phyloP scores from a whole-genome alignment of 208 protist genomes.

The Strigomonas galati region DNA sequence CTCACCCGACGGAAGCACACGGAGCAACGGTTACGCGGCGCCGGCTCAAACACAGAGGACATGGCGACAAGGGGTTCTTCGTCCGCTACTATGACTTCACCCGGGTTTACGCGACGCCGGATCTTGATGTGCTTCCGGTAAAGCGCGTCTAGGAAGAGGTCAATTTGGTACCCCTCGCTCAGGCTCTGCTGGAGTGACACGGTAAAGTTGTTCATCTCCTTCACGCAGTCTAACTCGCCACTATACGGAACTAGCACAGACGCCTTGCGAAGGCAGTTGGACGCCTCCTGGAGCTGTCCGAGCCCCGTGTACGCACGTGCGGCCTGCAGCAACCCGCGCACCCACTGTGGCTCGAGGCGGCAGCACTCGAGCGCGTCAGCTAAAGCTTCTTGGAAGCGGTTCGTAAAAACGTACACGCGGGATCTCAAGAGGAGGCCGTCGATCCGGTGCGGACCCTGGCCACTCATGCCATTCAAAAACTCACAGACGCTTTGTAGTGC shows the following conservation, averaged over 20 bases:
- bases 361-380: conserved; percentile 45
- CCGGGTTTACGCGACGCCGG: conserved; percentile 8
- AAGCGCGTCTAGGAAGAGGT: conserved; percentile 40
- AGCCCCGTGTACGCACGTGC: conserved; percentile 58
- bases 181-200: conserved; percentile 38
- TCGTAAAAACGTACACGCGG: conserved; percentile 56
- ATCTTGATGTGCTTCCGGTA: conserved; percentile 54
- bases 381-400: conserved; percentile 42
- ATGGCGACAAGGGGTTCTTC: conserved; percentile 38
- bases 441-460: conserved; percentile 10
- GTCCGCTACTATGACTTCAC: conserved; percentile 34
- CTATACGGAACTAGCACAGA: conserved; percentile 50
- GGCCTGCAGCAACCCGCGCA: conserved; percentile 56
- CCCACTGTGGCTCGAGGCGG: conserved; percentile 50
- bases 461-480: neutral
- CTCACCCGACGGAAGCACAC: conserved; percentile 38
- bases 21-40: conserved; percentile 30
- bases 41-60: conserved; percentile 35
- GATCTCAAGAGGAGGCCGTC: conserved; percentile 63
- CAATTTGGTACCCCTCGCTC: conserved; percentile 20
- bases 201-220: conserved; percentile 58
- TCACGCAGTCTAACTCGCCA: conserved; percentile 47
- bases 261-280: conserved; percentile 24
- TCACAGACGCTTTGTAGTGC: neutral
- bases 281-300: conserved; percentile 44